Conservation (phyloP, 1,284 basidiomycete species). For the Porogramme epimiltina region DNA sequence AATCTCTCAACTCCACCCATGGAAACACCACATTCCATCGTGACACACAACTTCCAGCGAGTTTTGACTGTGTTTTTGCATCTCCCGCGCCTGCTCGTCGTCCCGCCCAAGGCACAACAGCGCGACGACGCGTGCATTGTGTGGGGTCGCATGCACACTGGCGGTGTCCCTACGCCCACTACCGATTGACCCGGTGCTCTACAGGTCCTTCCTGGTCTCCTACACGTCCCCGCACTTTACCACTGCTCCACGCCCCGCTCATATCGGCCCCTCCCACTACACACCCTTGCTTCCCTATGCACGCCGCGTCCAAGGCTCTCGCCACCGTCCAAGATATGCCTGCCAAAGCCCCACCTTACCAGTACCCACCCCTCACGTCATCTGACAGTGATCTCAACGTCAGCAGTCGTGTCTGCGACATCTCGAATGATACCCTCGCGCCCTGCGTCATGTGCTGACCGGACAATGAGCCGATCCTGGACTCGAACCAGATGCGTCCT, state of each 20-base stretch:
- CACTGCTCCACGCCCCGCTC: slow-evolving; percentile 7
- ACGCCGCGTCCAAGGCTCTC: slow-evolving; percentile 8
- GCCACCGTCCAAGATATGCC: slow-evolving; percentile 12
- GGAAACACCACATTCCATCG: no score
- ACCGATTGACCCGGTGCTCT: slow-evolving; percentile 8
- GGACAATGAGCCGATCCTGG: slow-evolving; percentile 79
- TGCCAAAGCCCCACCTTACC: slow-evolving; percentile 35
- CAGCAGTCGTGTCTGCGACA: slow-evolving; percentile 75
- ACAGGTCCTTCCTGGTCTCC: slow-evolving; percentile 19
- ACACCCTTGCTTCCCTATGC: slow-evolving; percentile 3
- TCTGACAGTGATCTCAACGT: slow-evolving; percentile 72
- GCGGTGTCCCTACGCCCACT: slow-evolving; percentile 23
- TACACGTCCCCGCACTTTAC: slow-evolving; percentile 28
- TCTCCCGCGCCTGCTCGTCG: slow-evolving; percentile 33
- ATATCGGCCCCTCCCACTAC: background rate
- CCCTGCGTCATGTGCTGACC: slow-evolving; percentile 87
- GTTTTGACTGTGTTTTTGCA: slow-evolving; percentile 20
- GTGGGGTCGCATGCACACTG: slow-evolving; percentile 62
- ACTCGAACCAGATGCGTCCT: slow-evolving; percentile 75
- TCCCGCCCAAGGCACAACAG: slow-evolving; percentile 57
- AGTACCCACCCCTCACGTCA: slow-evolving; percentile 74
- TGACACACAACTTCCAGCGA: slow-evolving; percentile 78
- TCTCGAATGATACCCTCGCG: slow-evolving; percentile 65
- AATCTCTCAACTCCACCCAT: no score
- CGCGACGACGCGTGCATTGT: slow-evolving; percentile 75